Base-by-base conservation (phyloP, 2,329 filamentous ascomycete genomes). In the Capronia americana region DNA sequence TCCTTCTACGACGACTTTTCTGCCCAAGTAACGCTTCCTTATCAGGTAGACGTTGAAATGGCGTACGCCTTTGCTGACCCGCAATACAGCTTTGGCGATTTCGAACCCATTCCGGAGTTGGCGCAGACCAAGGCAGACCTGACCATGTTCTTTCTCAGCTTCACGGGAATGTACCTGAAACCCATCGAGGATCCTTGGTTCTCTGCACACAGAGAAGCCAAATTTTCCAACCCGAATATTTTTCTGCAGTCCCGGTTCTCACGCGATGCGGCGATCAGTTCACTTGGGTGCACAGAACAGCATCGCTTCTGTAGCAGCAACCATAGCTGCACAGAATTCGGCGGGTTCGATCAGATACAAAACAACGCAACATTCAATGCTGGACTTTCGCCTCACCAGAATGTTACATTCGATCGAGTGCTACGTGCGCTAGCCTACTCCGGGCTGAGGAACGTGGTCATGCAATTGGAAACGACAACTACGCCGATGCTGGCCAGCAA, bases 141-240 rank as follows among this genome's bases (percentile, higher is more conserved):
- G 20, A 62, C 10, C 14, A 46, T 71, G 10, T 51, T 69, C 50
- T 69, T 69, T 50, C 54, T 69, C 3, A 69, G 65, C 57, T 71
- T 59, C 57, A 60, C 59, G 1, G 67, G 67, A 2, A 67, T 51
- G 53, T 71, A 71, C 26, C 17, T 66, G 8, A 61, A 24, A 14
- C 20, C 30, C 32, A 34, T 71, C 23, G 51, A 71, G 23, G 69
- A 71, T 60, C 69, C 67, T 14, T 69, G 67, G 67, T 69, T 71
- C 51, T 67, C 62, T 14, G 69, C 69, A 26, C 48, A 53, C 48
- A 53, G n/a, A 17, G 44, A 48, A 48, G 20, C 14, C 4, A 4
- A 48, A 4, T 32, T 32, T 23, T 14, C 14, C 44, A 48, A 48
- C 44, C 14, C 20, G 44, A 48, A 17, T 48, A 14, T 17, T 23